phyloP scores from a whole-genome alignment of 1,284 basidiomycete genomes.

The Crepidotus sp. region DNA sequence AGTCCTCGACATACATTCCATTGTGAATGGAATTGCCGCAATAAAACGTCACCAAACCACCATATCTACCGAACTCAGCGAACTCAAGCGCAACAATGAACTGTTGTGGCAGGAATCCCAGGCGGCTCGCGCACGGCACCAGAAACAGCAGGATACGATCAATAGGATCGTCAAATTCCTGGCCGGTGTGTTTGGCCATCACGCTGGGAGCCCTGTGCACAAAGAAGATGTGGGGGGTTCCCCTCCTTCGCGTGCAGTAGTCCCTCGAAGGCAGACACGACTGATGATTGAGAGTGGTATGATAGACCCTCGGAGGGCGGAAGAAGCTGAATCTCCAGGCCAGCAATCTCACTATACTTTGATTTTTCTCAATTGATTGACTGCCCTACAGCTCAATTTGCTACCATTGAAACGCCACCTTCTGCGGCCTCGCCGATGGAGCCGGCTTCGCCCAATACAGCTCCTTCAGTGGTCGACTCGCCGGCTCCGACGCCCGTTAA shows the following conservation, averaged over 20 bases:
- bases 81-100: conserved; percentile 83
- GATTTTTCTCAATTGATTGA: conserved; percentile 10
- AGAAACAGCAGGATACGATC: conserved; percentile 95
- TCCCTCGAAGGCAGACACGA: conserved; percentile 44
- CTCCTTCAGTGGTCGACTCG: conserved; percentile 14
- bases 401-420: conserved; percentile 30
- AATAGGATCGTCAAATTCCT: conserved; percentile 93
- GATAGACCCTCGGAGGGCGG: conserved; percentile 28
- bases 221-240: conserved; percentile 36
- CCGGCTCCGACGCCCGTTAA: conserved; percentile 10
- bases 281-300: conserved; percentile 60
- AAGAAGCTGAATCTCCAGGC: conserved; percentile 27
- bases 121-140: conserved; percentile 69
- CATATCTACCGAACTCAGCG: conserved; percentile 82
- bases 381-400: conserved; percentile 20
- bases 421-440: conserved; percentile 25
- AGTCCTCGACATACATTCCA: conserved; percentile 63
- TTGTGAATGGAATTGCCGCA: conserved; percentile 77
- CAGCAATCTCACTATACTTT: conserved; percentile 15
- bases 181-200: conserved; percentile 82
- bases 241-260: conserved; percentile 32
- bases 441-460: conserved; percentile 10
- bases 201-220: conserved; percentile 31
- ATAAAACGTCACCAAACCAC: conserved; percentile 90
- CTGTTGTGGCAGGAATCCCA: conserved; percentile 89